Evolutionary conservation across 2,329 filamentous ascomycete species (phyloP).

Genomic region (Alternaria viburni): DNA sequence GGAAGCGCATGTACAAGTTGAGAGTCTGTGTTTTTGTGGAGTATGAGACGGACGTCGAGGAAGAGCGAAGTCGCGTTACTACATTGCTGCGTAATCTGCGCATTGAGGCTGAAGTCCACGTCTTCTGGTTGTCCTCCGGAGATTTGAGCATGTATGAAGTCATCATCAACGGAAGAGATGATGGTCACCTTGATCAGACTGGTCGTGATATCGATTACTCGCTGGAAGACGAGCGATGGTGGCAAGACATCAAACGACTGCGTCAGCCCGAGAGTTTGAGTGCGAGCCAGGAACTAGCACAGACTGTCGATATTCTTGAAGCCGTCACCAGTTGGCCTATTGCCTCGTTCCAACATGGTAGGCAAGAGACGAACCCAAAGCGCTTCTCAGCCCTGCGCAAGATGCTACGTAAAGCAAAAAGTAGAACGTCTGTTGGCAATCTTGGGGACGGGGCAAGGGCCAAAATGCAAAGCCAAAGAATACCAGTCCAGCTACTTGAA

Average conservation of each 20-base stretch:
- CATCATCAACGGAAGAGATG: slow-evolving; percentile 73
- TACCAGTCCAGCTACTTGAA: slow-evolving; percentile 64
- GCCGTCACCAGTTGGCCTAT: slow-evolving; percentile 59
- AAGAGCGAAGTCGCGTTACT: slow-evolving; percentile 75
- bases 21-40: slow-evolving; percentile 88
- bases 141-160: slow-evolving; percentile 73
- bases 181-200: slow-evolving; percentile 59
- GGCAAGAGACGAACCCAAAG: slow-evolving; percentile 50
- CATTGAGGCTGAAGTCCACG: slow-evolving; percentile 77
- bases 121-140: slow-evolving; percentile 82
- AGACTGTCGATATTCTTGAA: slow-evolving; percentile 53
- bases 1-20: slow-evolving; percentile 74
- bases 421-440: slow-evolving; percentile 55
- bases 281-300: slow-evolving; percentile 53
- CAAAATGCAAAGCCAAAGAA: slow-evolving; percentile 76
- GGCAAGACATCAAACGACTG: slow-evolving; percentile 72
- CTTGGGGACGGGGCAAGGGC: slow-evolving; percentile 66
- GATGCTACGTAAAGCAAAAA: slow-evolving; percentile 67
- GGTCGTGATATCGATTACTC: slow-evolving; percentile 68
- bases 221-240: slow-evolving; percentile 79
- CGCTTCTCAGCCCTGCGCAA: slow-evolving; percentile 66
- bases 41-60: slow-evolving; percentile 81
- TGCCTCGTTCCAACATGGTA: slow-evolving; percentile 59
- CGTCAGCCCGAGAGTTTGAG: slow-evolving; percentile 46
- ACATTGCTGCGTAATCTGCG: slow-evolving; percentile 79